Evolutionary conservation across 1,139 yeast genomes (phyloP).

Genomic region (Nakaseomyces nivariensis): DNA sequence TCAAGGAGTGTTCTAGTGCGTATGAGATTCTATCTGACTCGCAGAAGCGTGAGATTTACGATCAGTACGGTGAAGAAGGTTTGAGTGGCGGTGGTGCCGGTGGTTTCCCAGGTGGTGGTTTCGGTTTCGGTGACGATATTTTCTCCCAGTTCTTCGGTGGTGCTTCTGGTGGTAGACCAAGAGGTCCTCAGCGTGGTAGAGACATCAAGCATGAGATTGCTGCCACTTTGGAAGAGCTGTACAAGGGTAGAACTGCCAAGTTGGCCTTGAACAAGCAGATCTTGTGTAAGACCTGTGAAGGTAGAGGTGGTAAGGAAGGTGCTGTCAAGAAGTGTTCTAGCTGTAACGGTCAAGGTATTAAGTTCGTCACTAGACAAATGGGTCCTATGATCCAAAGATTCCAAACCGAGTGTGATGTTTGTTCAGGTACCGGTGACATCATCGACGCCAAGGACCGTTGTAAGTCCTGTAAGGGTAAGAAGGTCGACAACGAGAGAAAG

Average conservation of each 20-base stretch:
- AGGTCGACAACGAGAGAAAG: conserved; percentile 80
- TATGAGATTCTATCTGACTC: conserved; percentile 81
- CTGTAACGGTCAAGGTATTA: conserved; percentile 88
- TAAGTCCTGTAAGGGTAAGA: conserved; percentile 79
- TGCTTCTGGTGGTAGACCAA: conserved; percentile 50
- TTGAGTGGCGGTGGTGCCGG: conserved; percentile 69
- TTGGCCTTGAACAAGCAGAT: conserved; percentile 89
- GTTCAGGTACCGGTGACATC: conserved; percentile 89
- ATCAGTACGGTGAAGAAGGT: conserved; percentile 89
- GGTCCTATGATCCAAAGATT: conserved; percentile 98
- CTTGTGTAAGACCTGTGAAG: conserved; percentile 80
- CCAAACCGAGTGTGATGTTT: conserved; percentile 88
- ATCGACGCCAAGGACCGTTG: conserved; percentile 85
- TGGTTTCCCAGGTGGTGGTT: conserved; percentile 43
- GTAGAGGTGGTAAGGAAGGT: conserved; percentile 93
- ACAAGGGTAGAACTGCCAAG: conserved; percentile 91
- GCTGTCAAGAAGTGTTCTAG: conserved; percentile 76
- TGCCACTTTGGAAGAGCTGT: conserved; percentile 85
- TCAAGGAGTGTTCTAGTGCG: conserved; percentile 84
- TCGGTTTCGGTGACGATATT: conserved; percentile 65
- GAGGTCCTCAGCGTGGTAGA: conserved; percentile 82
- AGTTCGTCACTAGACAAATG: conserved; percentile 93
- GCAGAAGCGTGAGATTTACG: conserved; percentile 83
- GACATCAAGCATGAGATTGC: conserved; percentile 84
- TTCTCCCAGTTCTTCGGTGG: conserved; percentile 88